phyloP scores from a whole-genome alignment of 495 filamentous ascomycete species.

The Aspergillus egyptiacus region DNA sequence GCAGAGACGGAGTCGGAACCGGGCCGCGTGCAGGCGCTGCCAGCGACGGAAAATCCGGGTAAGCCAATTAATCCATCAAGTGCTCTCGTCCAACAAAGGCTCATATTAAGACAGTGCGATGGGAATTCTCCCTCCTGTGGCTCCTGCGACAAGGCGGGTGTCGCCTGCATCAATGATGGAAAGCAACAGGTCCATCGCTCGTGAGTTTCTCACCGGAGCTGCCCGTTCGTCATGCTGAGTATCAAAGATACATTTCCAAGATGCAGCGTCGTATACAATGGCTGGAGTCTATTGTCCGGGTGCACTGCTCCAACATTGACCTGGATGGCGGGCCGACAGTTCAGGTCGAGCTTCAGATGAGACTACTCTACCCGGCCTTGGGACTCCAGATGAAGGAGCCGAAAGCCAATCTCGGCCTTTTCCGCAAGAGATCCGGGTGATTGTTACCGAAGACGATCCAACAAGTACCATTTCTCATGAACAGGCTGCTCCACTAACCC shows the following conservation, averaged over 20 bases:
- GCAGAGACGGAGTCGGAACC: slow-evolving; percentile 27
- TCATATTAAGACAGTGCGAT: slow-evolving; percentile 21
- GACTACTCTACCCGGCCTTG: too few species aligned
- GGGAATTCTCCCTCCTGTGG: slow-evolving; percentile 28
- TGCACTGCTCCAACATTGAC: slow-evolving; percentile 26
- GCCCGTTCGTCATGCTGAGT: neutral
- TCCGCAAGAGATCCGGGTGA: too few species aligned
- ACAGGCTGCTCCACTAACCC: too few species aligned
- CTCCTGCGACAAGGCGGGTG: slow-evolving; percentile 34
- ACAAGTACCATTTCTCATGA: too few species aligned
- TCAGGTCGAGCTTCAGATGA: neutral
- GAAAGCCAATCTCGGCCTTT: too few species aligned
- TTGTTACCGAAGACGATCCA: too few species aligned
- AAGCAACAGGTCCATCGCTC: slow-evolving; percentile 36
- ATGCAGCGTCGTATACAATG: slow-evolving; percentile 37
- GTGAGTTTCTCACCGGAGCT: slow-evolving; percentile 15
- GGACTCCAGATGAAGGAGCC: too few species aligned
- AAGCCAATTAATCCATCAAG: neutral
- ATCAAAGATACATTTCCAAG: slow-evolving; percentile 32
- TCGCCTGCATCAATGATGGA: slow-evolving; percentile 38
- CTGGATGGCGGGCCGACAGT: slow-evolving; percentile 19
- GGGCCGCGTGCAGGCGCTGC: slow-evolving; percentile 38
- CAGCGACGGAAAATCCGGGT: slow-evolving; percentile 34
- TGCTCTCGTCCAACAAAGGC: neutral
- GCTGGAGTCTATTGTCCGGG: slow-evolving; percentile 37